Evolutionary conservation across 495 filamentous ascomycete genomes (phyloP).

Genomic region (Oidiodendron maius): DNA sequence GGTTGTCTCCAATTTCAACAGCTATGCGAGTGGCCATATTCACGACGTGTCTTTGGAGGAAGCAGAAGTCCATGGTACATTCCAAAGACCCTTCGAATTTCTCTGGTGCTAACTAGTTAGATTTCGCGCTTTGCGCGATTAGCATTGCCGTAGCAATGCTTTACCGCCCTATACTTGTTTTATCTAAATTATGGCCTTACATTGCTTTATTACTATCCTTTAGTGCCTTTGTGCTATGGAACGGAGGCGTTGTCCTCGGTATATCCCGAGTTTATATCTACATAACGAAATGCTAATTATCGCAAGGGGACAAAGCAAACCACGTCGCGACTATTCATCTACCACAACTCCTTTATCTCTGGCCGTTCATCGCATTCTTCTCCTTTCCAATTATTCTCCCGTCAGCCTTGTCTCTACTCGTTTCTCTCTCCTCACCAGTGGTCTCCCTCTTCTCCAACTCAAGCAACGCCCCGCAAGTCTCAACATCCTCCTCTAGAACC

Average conservation of each 20-base stretch:
- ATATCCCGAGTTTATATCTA: slow-evolving; percentile 10
- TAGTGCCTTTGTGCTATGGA: slow-evolving; percentile 72
- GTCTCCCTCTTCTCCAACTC: neutral
- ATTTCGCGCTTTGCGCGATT: slow-evolving; percentile 39
- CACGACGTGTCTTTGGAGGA: slow-evolving; percentile 18
- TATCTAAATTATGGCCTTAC: slow-evolving; percentile 58
- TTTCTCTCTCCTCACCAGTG: neutral
- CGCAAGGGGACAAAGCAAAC: slow-evolving; percentile 71
- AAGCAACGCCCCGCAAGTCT: neutral
- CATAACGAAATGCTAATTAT: slow-evolving; percentile 2
- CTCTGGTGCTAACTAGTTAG: slow-evolving; percentile 10
- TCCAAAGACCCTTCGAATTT: neutral
- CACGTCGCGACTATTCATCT: slow-evolving; percentile 85
- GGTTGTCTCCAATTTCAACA: slow-evolving; percentile 14
- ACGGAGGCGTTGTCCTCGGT: slow-evolving; percentile 89
- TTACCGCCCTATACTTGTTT: slow-evolving; percentile 39
- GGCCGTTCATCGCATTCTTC: slow-evolving; percentile 84
- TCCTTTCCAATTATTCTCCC: slow-evolving; percentile 70
- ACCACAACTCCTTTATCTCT: slow-evolving; percentile 91
- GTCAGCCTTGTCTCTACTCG: slow-evolving; percentile 27
- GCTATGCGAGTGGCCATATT: slow-evolving; percentile 15
- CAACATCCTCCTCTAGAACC: slow-evolving; percentile 5
- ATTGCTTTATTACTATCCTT: slow-evolving; percentile 63
- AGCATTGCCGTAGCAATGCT: slow-evolving; percentile 55
- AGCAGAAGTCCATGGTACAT: slow-evolving; percentile 16